Base-by-base conservation (phyloP, 768 basidiomycete species). In the Cyclocybe aegerita region DNA sequence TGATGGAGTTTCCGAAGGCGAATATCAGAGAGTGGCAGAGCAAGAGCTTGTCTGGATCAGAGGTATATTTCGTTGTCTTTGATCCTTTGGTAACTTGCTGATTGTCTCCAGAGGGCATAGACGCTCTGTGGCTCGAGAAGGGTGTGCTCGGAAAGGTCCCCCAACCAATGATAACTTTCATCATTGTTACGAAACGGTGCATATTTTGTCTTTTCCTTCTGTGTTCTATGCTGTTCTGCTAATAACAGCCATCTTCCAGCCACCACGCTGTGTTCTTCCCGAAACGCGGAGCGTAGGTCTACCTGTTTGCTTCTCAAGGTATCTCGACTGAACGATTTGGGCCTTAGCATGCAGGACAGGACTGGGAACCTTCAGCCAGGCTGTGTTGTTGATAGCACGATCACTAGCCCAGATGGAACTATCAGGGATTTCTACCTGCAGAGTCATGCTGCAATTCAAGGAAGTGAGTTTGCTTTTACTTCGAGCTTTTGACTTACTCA, bases 121-220 rank as follows among this genome's bases (percentile, higher is more conserved):
- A 57, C 9, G 47, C 49, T 11, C 11, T 63, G 30, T 56, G 55
- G 54, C 3, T 9, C 29, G 32, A 43, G 23, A n/a, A 36, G 32
- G 30, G 9, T 34, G 15, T 52, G 23, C 23, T 23, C 5, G 23
- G 23, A n/a, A 50, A 43, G 17, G 14, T 11, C 6, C 54, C 58
- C 0, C 63, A 65, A 49, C 81, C 83, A 0, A 65, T 62, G 1
- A 14, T 87, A 0, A 76, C 78, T 0, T 85, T 77, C 56, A 75
- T 87, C 10, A 71, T 85, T 12, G 86, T 87, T 6, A 81, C 79
- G 1, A 88, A 88, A 61, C 67, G 84, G 43, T 85, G 82, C 43
- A 82, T 36, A 64, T 78, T 7, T 67, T 76, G 5, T 80, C 81
- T 63, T 78, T 82, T 64, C 33, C 77, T 77, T 0, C 44, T 49